Evolutionary conservation across 1,139 yeast genomes (phyloP).

Genomic region (Candida pseudoviswanathii): DNA sequence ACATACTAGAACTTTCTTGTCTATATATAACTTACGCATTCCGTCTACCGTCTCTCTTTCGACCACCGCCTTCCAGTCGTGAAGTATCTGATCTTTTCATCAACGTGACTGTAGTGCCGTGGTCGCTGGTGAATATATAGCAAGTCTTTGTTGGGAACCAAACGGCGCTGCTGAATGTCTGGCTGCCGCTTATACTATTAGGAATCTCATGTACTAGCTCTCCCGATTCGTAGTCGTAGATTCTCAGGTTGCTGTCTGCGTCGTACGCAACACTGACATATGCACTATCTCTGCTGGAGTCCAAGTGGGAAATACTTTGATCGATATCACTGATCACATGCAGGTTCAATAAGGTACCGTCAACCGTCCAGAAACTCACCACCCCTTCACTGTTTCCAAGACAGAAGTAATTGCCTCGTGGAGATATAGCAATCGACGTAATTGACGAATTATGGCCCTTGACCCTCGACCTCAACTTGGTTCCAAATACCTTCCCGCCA

Average conservation of each 20-base stretch:
- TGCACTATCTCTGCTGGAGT: slow-evolving; percentile 46
- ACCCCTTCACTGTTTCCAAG: slow-evolving; percentile 75
- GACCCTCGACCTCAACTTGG: slow-evolving; percentile 36
- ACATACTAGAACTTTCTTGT: background rate
- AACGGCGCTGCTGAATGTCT: slow-evolving; percentile 33
- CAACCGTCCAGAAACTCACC: slow-evolving; percentile 60
- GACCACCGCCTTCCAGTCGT: background rate
- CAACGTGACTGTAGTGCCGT: slow-evolving; percentile 33
- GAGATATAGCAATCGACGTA: slow-evolving; percentile 55
- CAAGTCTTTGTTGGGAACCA: slow-evolving; percentile 47
- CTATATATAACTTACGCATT: background rate
- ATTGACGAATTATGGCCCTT: slow-evolving; percentile 56
- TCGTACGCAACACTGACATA: slow-evolving; percentile 49
- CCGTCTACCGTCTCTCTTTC: background rate
- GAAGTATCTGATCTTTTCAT: slow-evolving; percentile 21
- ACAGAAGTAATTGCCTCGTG: slow-evolving; percentile 55
- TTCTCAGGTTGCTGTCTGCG: slow-evolving; percentile 36
- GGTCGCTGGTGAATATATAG: slow-evolving; percentile 36
- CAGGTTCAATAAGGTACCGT: slow-evolving; percentile 42
- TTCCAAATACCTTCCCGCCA: background rate
- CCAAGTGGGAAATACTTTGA: slow-evolving; percentile 50
- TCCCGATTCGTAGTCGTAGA: slow-evolving; percentile 39
- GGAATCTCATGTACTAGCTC: slow-evolving; percentile 38
- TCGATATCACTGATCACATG: slow-evolving; percentile 50
- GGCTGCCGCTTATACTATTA: slow-evolving; percentile 38